Base-by-base conservation (phyloP, 2,329 filamentous ascomycete genomes). In the Colletotrichum cuscutae region DNA sequence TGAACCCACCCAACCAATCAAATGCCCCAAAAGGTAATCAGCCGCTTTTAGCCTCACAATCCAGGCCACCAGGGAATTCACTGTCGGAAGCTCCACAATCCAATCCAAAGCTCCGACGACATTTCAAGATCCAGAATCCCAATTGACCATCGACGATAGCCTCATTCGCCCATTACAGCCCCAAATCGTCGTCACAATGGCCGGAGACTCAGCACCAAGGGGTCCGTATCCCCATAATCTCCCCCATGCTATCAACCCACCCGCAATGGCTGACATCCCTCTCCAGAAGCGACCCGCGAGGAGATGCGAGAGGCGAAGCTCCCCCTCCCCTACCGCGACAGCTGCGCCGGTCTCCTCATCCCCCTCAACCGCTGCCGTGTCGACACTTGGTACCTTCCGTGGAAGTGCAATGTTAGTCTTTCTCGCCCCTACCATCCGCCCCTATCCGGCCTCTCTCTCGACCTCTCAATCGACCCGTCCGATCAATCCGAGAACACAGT, bases 301-400 rank as follows among this genome's bases (percentile, higher is more conserved):
- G 94, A 97, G 85, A 98, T 98, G 96, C 92, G 94, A 81, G 94
- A 95, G 80, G 95, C 95, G 77, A 92, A 91, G 81, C 89, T 98
- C 64, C 96, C 97, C 13, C 85, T 98, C 67, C 89, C 93, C 79
- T 99, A 99, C 89, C 91, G 97, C 82, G 97, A 99, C 86, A 95
- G 92, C 86, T 99, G 97, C 87, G 97, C 95, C 75, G 92, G 97
- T 85, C 93, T 99, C 59, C 88, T 98, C 75, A 98, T 98, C 76
- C 97, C 97, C 19, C 89, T 99, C 78, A 99, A 99, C 87, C 93
- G 93, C 81, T 99, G 97, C 89, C 95, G 97, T 75, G 90, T 91
- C 85, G 93, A 97, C 78, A 93, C 95, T 75, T 98, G 93, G 87
- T 99, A 98, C 84, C 86, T 98, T 79, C 95, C 95, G 22, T 99